Evolutionary conservation across 2,329 filamentous ascomycete species (phyloP).

Genomic region (Cercospora sesami): DNA sequence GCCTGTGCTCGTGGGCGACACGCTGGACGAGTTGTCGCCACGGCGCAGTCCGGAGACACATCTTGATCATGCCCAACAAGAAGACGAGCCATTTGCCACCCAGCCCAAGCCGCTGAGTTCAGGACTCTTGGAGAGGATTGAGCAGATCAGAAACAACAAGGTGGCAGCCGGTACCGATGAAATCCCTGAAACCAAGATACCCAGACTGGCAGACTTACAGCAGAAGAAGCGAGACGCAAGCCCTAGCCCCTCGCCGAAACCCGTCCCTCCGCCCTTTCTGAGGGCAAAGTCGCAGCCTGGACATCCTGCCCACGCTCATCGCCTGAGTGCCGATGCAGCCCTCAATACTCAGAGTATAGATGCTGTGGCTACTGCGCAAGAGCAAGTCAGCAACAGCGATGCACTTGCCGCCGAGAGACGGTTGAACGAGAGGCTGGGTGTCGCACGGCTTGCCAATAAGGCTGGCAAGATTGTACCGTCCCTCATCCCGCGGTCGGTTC

Average conservation of each 20-base stretch:
- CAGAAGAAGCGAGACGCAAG: constrained; percentile 38
- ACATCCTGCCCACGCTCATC: constrained; percentile 30
- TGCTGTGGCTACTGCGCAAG: constrained; percentile 32
- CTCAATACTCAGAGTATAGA: constrained; percentile 27
- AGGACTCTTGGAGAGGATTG: constrained; percentile 41
- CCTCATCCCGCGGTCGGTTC: constrained; percentile 83
- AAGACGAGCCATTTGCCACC: constrained; percentile 34
- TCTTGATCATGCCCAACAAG: neutral
- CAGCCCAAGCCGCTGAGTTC: constrained; percentile 41
- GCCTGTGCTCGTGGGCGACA: constrained; percentile 20
- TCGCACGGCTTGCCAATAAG: constrained; percentile 49
- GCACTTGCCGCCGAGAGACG: constrained; percentile 62
- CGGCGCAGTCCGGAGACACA: neutral
- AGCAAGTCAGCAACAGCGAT: constrained; percentile 3
- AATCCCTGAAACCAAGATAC: constrained; percentile 39
- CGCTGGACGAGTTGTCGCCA: constrained; percentile 14
- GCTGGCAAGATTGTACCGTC: constrained; percentile 59
- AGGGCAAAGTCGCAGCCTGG: constrained; percentile 55
- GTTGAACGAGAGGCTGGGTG: constrained; percentile 60
- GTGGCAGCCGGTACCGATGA: constrained; percentile 27
- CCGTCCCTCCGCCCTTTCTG: constrained; percentile 49
- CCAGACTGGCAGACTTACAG: constrained; percentile 36
- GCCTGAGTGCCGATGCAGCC: constrained; percentile 31
- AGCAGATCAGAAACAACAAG: constrained; percentile 40
- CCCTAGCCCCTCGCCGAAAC: constrained; percentile 35